Base-by-base conservation (phyloP, 306 rosid genomes). In the Cucumis cinereus region DNA sequence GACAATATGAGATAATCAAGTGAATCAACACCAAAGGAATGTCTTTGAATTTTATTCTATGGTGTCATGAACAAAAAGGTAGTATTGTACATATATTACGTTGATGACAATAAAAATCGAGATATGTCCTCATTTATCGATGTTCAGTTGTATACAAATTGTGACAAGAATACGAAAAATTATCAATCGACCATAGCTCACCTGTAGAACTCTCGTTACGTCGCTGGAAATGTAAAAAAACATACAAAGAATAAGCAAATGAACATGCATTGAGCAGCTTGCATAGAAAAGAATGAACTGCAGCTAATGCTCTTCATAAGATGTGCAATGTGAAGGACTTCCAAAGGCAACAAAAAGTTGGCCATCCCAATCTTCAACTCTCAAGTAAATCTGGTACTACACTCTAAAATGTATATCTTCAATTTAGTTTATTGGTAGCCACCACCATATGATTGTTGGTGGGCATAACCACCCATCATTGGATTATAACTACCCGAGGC, bases 391-490 rank as follows among this genome's bases (percentile, higher is more conserved):
- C 61, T 72, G 60, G 47, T 49, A 50, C 60, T 50, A 71, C 22
- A 23, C 58, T 17, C 23, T 49, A 70, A 26, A 61, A 63, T 26
- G 19, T 8, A 4, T 72, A 72, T 52, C 28, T 50, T 28, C 19
- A 50, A 49, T 23, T 47, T 43, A 11, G 45, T 52, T 72, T 49
- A 72, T 72, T 72, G 76, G 61, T 72, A 72, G 59, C 76, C 60
- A 1, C 90, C 81, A 11, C 97, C 95, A 76, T 90, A 90, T 23
- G 96, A 92, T 76, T 83, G 99, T 73, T 89, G 99, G 64, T 89
- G 87, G 69, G 87, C 85, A 57, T 93, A 93, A 14, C 86, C 73
- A 75, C 96, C 95, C 92, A 88, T 88, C 96, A 86, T 90, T 35
- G 90, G 80, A 81, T 92, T 89, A 77, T 95, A 95, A 67, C 81